Evolutionary conservation across 2,329 filamentous ascomycete genomes (phyloP), one percentile per base, ranked within the genome.

Genomic region (Neurospora sp.): DNA sequence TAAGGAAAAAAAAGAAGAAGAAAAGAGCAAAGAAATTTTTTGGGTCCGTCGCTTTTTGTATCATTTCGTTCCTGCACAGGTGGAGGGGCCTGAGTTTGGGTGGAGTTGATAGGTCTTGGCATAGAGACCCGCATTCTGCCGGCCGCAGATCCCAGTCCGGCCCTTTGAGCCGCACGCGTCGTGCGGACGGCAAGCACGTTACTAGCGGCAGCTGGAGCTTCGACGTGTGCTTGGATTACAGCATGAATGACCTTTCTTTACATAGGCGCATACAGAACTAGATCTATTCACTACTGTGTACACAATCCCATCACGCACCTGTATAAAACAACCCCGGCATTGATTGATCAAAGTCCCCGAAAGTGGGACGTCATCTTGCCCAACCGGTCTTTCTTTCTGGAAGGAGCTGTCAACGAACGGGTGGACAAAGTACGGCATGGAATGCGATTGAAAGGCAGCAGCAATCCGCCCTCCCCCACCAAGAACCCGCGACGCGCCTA

Each of bases 1-100:
- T 82, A 84, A 83, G 81, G 81, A 84, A 81, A 80, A 82, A 71
- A 70, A 82, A 82, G 77, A 80, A 80, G 78, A 80, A 78, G 72
- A 62, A 62, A 62, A 62, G 23, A 33, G 7, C 23, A 33, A 33
- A 62, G 52, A 75, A 75, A 72, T 73, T 75, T 72, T 67, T 70
- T 33, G 23, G 28, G 52, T 62, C 28, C 6, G 52, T 62, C 52
- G 52, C 52, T 36, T 62, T 62, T 62, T 62, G 52, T 62, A 62
- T 62, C 52, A 52, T 17, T 62, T 62, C 19, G 19, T 23, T 23
- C 33, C 52, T 33, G 23, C 52, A 62, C 52, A 17, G 52, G 52
- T 62, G 52, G 52, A 62, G 52, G 52, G 68, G 43, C 46, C 68
- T 38, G 38, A 52, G 40, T 67, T 33, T 19, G 43, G 69, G 67